Base-by-base conservation (phyloP, 2,329 filamentous ascomycete genomes). In the Exophiala sideris region DNA sequence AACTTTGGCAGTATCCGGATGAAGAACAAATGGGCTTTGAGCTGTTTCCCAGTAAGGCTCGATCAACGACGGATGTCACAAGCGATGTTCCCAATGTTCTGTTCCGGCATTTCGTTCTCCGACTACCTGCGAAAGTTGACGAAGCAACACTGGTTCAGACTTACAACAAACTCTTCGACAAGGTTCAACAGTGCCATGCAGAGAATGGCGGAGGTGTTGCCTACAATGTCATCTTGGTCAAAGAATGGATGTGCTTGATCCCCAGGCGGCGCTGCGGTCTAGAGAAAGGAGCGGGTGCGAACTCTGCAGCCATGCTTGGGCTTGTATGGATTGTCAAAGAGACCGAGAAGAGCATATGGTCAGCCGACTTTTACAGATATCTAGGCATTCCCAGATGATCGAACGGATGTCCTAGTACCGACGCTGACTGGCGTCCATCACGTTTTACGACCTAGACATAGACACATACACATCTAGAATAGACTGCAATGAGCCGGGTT, bases 1-100 rank as follows among this genome's bases (percentile, higher is more conserved):
- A 77, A 54, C 51, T 76, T 1, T 68, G 76, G 45, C 70, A 67
- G 0, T 62, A 65, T 46, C 71, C 71, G 3, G 49, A 53, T 48
- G 45, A 56, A 42, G 7, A 50, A 18, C 50, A 57, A 16, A 36
- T 62, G 24, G 58, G 56, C 2, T 62, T 59, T 47, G 48, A 54
- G 42, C 52, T 59, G 35, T 66, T 63, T 55, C 64, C 65, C 1
- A 52, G 49, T 34, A 52, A 55, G 48, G 62, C 61, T 12, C 50
- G 46, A n/a, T 65, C 65, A 34, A 45, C 49, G 9, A 50, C 48
- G 4, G 54, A 61, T 14, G 52, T 65, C 16, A 53, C 59, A 6
- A 47, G 50, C 16, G 36, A 40, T 8, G 64, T 66, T 33, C 34
- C 50, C 1, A 40, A 56, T 20, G 59, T 67, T 9, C 64, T 65